Evolutionary conservation across 371 early-diverging fungal genomes (phyloP).

Genomic region (Syncephalastrum sp.): DNA sequence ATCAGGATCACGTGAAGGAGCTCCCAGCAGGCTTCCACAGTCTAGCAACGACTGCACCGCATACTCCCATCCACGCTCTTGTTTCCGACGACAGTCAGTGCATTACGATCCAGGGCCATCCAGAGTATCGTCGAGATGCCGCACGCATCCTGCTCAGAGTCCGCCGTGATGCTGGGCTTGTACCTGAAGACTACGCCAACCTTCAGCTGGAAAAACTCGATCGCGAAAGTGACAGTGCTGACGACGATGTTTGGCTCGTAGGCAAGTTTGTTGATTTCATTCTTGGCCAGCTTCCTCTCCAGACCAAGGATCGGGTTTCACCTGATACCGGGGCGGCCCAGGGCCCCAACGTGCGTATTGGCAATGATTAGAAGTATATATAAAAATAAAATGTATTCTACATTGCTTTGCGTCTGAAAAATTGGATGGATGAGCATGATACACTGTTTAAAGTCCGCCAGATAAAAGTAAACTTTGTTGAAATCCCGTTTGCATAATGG

Average conservation of each 20-base stretch:
- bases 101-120: slow-evolving; percentile 81
- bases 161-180: slow-evolving; percentile 21
- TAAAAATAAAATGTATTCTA: not conserved
- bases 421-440: too few relatives aligned
- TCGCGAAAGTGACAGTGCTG: slow-evolving; percentile 4
- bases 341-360: slow-evolving; percentile 21
- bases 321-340: slow-evolving; percentile 13
- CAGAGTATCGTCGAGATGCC: slow-evolving; percentile 62
- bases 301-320: slow-evolving; percentile 11
- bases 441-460: too few relatives aligned
- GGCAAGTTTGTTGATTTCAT: slow-evolving; percentile 18
- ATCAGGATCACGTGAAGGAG: slow-evolving; percentile 63
- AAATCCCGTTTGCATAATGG: too few relatives aligned
- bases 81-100: slow-evolving; percentile 54
- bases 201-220: slow-evolving; percentile 13
- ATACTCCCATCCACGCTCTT: slow-evolving; percentile 42
- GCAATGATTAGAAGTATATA: slow-evolving; percentile 15
- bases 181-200: slow-evolving; percentile 21
- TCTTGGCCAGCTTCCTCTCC: slow-evolving; percentile 13
- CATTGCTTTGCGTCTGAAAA: too few relatives aligned
- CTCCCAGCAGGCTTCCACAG: slow-evolving; percentile 54
- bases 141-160: slow-evolving; percentile 40
- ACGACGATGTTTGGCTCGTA: slow-evolving; percentile 19
- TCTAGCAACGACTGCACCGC: slow-evolving; percentile 46
- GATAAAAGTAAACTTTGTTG: too few relatives aligned